phyloP scores from a whole-genome alignment of 108 stramenopile genomes.

The Cyclostephanos tholiformis region DNA sequence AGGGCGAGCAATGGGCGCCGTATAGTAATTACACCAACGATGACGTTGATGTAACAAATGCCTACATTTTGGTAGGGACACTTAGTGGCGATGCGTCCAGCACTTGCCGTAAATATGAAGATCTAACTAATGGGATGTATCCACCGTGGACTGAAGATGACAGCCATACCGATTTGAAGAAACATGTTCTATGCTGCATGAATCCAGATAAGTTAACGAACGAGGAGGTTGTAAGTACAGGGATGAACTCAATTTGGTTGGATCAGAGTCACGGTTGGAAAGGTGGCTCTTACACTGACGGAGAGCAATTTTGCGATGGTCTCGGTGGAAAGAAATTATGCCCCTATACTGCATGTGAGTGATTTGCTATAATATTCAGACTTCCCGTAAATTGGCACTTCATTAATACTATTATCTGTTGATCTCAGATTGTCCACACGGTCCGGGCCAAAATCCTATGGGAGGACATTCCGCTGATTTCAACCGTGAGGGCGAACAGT shows the following conservation, averaged over 20 bases:
- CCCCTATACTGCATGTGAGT: slow-evolving; percentile 26
- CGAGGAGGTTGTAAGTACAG: not conserved
- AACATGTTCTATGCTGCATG: slow-evolving; percentile 37
- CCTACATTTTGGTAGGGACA: slow-evolving; percentile 32
- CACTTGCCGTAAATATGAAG: slow-evolving; percentile 14
- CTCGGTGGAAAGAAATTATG: slow-evolving; percentile 29
- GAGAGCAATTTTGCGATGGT: slow-evolving; percentile 18
- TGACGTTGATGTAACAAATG: not conserved
- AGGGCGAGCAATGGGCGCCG: slow-evolving; percentile 42
- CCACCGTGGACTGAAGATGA: slow-evolving; percentile 21
- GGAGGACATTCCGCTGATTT: slow-evolving; percentile 30
- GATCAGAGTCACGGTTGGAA: slow-evolving; percentile 41
- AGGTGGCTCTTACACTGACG: slow-evolving; percentile 34
- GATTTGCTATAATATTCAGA: not conserved
- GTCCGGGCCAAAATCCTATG: slow-evolving; percentile 12
- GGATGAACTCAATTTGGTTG: slow-evolving; percentile 27
- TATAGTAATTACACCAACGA: not conserved
- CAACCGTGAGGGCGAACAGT: slow-evolving; percentile 23
- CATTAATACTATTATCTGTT: not conserved
- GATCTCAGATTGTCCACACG: slow-evolving; percentile 23
- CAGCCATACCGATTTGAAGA: slow-evolving; percentile 16
- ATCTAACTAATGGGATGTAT: not conserved
- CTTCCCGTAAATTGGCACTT: not conserved
- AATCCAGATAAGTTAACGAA: not conserved
- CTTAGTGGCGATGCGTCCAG: not conserved